Base-by-base conservation (phyloP, 371 early-diverging fungal genomes). In the Lichtheimia hyalospora region DNA sequence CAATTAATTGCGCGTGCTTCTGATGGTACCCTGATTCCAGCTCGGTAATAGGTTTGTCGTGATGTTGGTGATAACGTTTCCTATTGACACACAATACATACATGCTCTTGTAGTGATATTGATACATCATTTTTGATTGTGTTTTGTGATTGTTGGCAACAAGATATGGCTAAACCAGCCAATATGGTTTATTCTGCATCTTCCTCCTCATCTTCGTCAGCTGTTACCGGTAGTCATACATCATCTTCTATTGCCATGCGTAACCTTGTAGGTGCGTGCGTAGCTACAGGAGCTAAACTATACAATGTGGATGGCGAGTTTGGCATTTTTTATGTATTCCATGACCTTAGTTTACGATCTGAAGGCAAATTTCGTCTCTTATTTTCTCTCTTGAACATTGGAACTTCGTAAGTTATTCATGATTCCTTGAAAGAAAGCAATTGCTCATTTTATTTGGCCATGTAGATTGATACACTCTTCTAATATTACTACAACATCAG, bases 301-400 rank as follows among this genome's bases (percentile, higher is more conserved):
- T 68, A 73, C 10, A 84, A 87, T 57, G 49, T 80, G 6, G 77
- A 90, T 43, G 83, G 86, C 50, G 73, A 86, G 23, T 81, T 82
- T 24, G 90, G 91, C 12, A 87, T 92, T 48, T 93, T 83, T 49
- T 91, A 89, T 64, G 71, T 89, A 44, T 91, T 91, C 65, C 87
- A 84, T 58, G 92, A 91, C 44, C 60, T 91, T 8, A 85, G 85
- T 49, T 77, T 91, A 21, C 73, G 92, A 41, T 83, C 81, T 12
- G 85, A 86, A 62, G 92, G 92, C 4, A 58, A 66, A 0, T 91
- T 83, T 71, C 77, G 84, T 5, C 71, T 91, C 4, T 75, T 75
- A 54, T 89, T 89, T 61, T 77, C 84, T 3, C 73, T 91, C 21
- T 62, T 75, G 6, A 54, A 81, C 53, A 63, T 81, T 27, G 77